These are phyloP conservation scores for Saksenaea vasiformis DNA, from an alignment of 371 early-diverging fungal genomes.

Conservation along the genomic window DNA sequence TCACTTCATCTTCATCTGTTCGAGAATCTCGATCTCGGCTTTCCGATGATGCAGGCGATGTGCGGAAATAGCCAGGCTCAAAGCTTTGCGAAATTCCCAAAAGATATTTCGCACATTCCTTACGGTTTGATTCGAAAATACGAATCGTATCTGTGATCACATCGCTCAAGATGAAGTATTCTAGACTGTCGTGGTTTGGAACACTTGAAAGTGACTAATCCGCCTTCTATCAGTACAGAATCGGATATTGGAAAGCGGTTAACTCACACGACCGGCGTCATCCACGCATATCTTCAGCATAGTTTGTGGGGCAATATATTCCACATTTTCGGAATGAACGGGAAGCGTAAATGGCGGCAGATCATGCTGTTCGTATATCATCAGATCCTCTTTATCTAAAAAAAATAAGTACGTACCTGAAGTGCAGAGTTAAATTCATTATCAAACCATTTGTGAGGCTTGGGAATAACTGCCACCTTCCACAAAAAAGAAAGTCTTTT, in stretches of 20 bases:
- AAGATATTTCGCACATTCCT: conserved; percentile 77
- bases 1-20: conserved; percentile 23
- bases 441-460: conserved; percentile 60
- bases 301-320: conserved; percentile 31
- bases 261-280: conserved; percentile 30
- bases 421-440: conserved; percentile 57
- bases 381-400: neutral
- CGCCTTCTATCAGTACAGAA: neutral
- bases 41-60: conserved; percentile 21
- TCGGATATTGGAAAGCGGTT: neutral
- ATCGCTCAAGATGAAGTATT: conserved; percentile 81
- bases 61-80: conserved; percentile 58
- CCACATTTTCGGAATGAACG: conserved; percentile 22
- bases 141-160: conserved; percentile 74
- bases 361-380: conserved; percentile 53
- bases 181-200: conserved; percentile 58
- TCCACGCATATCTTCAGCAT: conserved; percentile 51
- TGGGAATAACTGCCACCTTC: conserved; percentile 51
- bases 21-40: conserved; percentile 20
- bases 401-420: conserved; percentile 18
- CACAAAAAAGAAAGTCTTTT: neutral
- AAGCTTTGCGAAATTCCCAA: conserved; percentile 62
- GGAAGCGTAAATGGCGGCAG: conserved; percentile 56
- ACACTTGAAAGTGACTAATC: conserved; percentile 32
- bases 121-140: conserved; percentile 79